phyloP scores from a whole-genome alignment of 257 asterid genomes.

The Hygrophila difformis region DNA sequence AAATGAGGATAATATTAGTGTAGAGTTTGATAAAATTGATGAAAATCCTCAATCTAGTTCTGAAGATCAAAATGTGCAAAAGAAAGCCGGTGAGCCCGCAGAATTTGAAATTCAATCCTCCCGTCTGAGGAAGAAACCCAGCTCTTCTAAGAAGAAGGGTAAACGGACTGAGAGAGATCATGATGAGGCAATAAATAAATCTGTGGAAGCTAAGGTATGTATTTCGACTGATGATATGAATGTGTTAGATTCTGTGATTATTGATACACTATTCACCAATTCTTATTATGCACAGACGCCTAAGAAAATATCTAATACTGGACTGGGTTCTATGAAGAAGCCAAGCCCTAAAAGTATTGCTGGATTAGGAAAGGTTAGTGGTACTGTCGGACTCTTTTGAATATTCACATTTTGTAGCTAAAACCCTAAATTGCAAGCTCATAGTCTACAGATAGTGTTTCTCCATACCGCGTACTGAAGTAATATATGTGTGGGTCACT shows the following conservation, averaged over 20 bases:
- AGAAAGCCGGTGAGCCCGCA: constrained; percentile 39
- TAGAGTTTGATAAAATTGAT: constrained; percentile 35
- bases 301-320: constrained; percentile 33
- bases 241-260: constrained; percentile 9
- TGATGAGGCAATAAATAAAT: constrained; percentile 24
- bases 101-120: constrained; percentile 45
- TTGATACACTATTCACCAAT: constrained; percentile 12
- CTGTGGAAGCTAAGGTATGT: constrained; percentile 53
- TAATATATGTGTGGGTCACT: no score
- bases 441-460: constrained; percentile 1
- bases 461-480: no score
- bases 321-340: constrained; percentile 48
- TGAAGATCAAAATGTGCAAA: constrained; percentile 36
- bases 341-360: constrained; percentile 37
- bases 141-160: constrained; percentile 50
- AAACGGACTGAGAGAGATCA: constrained; percentile 41
- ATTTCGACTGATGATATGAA: constrained; percentile 13
- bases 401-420: neutral
- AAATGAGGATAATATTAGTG: constrained; percentile 21
- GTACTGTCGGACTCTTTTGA: neutral
- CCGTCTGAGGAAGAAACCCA: constrained; percentile 32
- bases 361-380: constrained; percentile 71
- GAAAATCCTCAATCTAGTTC: constrained; percentile 45
- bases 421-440: constrained; percentile 8
- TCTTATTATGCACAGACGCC: constrained; percentile 41